Percentiles rank a stretch among this genome's conserved stretches.
Conservation (phyloP, 2,329 filamentous ascomycete genomes). For the Amesomyces nigricolor region DNA sequence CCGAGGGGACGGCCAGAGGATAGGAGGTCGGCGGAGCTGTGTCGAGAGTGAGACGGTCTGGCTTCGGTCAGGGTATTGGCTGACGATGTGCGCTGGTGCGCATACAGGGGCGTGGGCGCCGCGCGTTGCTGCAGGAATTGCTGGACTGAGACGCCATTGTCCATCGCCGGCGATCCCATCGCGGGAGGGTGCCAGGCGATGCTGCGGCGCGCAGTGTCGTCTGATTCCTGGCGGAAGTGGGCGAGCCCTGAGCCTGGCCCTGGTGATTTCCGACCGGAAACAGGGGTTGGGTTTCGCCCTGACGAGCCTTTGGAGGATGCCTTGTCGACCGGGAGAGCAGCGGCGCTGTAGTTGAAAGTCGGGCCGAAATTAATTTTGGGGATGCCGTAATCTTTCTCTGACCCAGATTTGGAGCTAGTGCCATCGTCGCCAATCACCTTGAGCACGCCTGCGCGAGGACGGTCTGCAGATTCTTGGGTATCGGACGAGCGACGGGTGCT, state of each 20-base stretch:
- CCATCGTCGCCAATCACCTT: constrained; percentile 63
- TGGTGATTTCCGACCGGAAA: constrained; percentile 24
- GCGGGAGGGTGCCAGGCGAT: constrained; percentile 71
- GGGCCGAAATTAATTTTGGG: constrained; percentile 81
- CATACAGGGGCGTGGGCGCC: constrained; percentile 50
- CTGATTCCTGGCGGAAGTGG: constrained; percentile 44
- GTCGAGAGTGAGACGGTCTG: constrained; percentile 37
- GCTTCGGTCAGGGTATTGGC: constrained; percentile 41
- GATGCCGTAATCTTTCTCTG: constrained; percentile 46
- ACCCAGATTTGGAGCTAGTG: constrained; percentile 25
- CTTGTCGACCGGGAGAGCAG: constrained; percentile 32
- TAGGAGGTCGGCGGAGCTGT: constrained; percentile 44
- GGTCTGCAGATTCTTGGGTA: constrained; percentile 50
- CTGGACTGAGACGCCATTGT: constrained; percentile 63
- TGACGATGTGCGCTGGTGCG: constrained; percentile 56
- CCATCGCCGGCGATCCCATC: constrained; percentile 42
- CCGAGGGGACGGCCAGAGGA: constrained; percentile 36
- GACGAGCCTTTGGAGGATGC: constrained; percentile 25
- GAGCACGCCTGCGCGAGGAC: constrained; percentile 71
- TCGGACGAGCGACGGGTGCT: constrained; percentile 57
- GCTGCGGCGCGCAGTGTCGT: constrained; percentile 56
- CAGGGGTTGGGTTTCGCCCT: constrained; percentile 33
- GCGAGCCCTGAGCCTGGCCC: constrained; percentile 26
- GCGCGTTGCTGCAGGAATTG: constrained; percentile 79
- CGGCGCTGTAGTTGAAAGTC: constrained; percentile 59